Base-by-base conservation (phyloP, 176 grass and related monocot species). In the Alopecurus myosuroides region DNA sequence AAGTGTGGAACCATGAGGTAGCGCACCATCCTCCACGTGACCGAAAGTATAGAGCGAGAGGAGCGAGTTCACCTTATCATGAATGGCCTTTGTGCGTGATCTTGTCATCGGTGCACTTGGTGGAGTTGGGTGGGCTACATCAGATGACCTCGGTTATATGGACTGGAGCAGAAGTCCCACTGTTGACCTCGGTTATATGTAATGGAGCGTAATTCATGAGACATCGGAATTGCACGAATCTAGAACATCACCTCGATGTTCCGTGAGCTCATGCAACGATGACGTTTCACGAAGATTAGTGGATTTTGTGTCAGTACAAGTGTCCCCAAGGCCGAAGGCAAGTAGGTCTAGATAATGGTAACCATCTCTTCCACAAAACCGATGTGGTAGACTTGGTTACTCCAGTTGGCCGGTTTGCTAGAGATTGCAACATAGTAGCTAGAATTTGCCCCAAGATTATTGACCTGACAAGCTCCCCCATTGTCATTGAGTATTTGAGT, bases 301-400 rank as follows among this genome's bases (percentile, higher is more conserved):
- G 9, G 42, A 79, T 2, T 15, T 31, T 69, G 28, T 11, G 64
- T 5, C 41, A 73, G 17, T 48, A 17, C 60, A 76, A 45, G 8
- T 15, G 8, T 89, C 87, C 66, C 71, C 80, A 3, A 3, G 56
- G 0, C 49, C 33, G 8, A 31, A 30, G 29, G 12, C 36, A n/a
- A n/a, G n/a, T n/a, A 28, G 14, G 19, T 52, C 35, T 36, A 51
- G 51, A 74, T 23, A 23, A 41, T 30, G 17, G 10, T 17, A 76
- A 20, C 2, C 52, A 12, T 81, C 2, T 46, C 75, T 57, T 61
- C 14, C 18, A 33, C 56, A 80, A 86, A 46, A 85, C 20, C 5
- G 67, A 91, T 56, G 84, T 97, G 20, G 86, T 97, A 36, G 73
- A 97, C 65, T 65, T 97, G 52, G 78, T 92, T 76, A 93, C 95